A percentile compares a stretch with the other conserved stretches of the same genome.
phyloP scores from a whole-genome alignment of 176 grass and related monocot genomes.

The Oryza punctata region DNA sequence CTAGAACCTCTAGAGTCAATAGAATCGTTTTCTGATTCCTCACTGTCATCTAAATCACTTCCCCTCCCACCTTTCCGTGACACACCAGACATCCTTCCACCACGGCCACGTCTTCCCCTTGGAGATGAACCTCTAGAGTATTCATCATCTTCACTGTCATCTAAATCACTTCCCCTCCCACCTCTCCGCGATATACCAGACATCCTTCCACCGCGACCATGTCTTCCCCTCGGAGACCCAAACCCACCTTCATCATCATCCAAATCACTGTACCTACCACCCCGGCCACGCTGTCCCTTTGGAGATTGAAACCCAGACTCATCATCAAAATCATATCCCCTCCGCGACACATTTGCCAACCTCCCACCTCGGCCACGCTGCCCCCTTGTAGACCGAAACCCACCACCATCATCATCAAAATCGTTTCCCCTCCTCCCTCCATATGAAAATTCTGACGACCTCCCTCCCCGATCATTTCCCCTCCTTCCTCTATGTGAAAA shows the following conservation, averaged over 20 bases:
- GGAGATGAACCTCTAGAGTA: conserved; percentile 36
- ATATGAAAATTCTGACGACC: conserved; percentile 32
- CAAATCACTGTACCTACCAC: conserved; percentile 38
- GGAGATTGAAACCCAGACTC: conserved; percentile 40
- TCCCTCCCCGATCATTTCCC: conserved; percentile 29
- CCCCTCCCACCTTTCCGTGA: conserved; percentile 29
- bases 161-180: conserved; percentile 34
- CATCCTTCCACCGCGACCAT: conserved; percentile 30
- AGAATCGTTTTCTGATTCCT: conserved; percentile 3
- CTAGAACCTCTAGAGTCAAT: conserved; percentile 36
- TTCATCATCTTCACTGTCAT: conserved; percentile 4
- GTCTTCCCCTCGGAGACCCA: conserved; percentile 41
- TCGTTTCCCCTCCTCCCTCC: conserved; percentile 33
- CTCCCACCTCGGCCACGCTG: conserved; percentile 32
- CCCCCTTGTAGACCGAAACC: conserved; percentile 42
- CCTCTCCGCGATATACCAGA: conserved; percentile 36
- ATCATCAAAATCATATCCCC: conserved; percentile 53
- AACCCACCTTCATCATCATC: conserved; percentile 49
- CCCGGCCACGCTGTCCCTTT: conserved; percentile 18
- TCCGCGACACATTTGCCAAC: background rate
- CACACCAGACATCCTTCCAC: conserved; percentile 35
- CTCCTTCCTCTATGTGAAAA: conserved; percentile 44
- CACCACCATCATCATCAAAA: conserved; percentile 25
- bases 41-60: conserved; percentile 32
- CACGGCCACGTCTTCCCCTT: conserved; percentile 36